Evolutionary conservation across 2,329 filamentous ascomycete species (phyloP).

Genomic region (Fusarium ramigenum): DNA sequence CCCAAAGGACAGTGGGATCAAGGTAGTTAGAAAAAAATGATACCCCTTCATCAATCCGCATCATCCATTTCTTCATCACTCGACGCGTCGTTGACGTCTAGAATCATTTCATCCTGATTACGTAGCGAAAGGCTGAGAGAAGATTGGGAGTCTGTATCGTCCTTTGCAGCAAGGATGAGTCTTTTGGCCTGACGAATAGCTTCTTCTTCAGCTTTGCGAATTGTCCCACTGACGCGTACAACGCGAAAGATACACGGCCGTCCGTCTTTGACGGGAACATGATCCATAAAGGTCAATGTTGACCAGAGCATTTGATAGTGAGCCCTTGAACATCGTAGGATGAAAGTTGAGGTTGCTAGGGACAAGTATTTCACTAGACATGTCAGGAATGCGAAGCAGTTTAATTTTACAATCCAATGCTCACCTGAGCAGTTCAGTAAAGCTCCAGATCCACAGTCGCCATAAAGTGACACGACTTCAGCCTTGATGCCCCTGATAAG

Average conservation of each 20-base stretch:
- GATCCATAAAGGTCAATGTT: slow-evolving; percentile 81
- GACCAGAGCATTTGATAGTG: slow-evolving; percentile 92
- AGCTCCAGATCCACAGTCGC: slow-evolving; percentile 86
- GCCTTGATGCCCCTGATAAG: slow-evolving; percentile 76
- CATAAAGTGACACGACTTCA: slow-evolving; percentile 78
- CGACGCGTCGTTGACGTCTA: slow-evolving; percentile 57
- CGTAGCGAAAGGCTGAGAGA: slow-evolving; percentile 31
- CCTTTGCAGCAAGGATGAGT: slow-evolving; percentile 74
- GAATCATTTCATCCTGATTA: slow-evolving; percentile 49
- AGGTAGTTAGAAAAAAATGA: slow-evolving; percentile 74
- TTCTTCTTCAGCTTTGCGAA: slow-evolving; percentile 90
- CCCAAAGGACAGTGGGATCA: slow-evolving; percentile 72
- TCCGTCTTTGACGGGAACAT: slow-evolving; percentile 68
- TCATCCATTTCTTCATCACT: slow-evolving; percentile 57
- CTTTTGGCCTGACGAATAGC: slow-evolving; percentile 80
- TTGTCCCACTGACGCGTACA: slow-evolving; percentile 89
- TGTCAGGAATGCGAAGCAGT: neutral
- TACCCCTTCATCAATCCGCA: slow-evolving; percentile 54
- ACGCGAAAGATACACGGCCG: slow-evolving; percentile 83
- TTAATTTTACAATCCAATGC: slow-evolving; percentile 3
- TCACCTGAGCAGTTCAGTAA: slow-evolving; percentile 75
- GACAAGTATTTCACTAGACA: slow-evolving; percentile 88
- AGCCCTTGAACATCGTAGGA: slow-evolving; percentile 82
- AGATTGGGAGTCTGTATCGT: slow-evolving; percentile 43
- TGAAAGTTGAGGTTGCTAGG: slow-evolving; percentile 91